These are phyloP conservation scores for Colletotrichum sp. DNA, from an alignment of 2,329 filamentous ascomycete genomes.

Conservation along the genomic window DNA sequence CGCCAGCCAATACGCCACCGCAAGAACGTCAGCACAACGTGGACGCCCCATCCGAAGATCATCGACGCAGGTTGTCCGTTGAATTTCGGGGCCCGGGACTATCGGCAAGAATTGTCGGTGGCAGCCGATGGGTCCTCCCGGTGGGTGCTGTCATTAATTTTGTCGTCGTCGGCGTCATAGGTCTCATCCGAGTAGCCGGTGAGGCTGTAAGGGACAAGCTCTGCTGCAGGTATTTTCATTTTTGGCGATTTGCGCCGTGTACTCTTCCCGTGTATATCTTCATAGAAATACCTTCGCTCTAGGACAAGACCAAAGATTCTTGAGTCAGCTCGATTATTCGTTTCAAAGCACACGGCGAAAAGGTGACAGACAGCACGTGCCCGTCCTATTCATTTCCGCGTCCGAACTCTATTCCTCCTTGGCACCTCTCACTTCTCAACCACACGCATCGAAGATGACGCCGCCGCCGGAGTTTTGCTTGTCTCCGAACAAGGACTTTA, in stretches of 20 bases:
- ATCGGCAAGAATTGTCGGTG: background rate
- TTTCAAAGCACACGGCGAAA: background rate
- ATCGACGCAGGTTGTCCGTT: background rate
- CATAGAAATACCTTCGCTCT: background rate
- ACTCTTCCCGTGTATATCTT: background rate
- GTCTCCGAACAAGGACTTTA: constrained; percentile 8
- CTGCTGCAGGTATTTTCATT: background rate
- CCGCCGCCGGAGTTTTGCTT: constrained; percentile 4
- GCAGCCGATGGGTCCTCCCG: background rate
- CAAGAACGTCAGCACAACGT: background rate
- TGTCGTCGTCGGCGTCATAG: background rate
- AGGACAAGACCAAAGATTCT: background rate
- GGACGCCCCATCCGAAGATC: background rate
- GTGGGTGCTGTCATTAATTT: background rate
- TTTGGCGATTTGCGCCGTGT: background rate
- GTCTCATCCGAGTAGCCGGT: background rate
- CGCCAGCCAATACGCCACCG: background rate
- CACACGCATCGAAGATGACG: background rate
- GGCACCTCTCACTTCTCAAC: background rate
- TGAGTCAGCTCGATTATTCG: background rate
- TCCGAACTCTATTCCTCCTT: background rate
- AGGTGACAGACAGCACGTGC: background rate
- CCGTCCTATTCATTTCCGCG: background rate
- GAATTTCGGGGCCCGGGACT: background rate
- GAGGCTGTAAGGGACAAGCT: background rate